phyloP scores from a whole-genome alignment of 192 early-diverging fungal genomes.

The Spizellomyces punctatus region DNA sequence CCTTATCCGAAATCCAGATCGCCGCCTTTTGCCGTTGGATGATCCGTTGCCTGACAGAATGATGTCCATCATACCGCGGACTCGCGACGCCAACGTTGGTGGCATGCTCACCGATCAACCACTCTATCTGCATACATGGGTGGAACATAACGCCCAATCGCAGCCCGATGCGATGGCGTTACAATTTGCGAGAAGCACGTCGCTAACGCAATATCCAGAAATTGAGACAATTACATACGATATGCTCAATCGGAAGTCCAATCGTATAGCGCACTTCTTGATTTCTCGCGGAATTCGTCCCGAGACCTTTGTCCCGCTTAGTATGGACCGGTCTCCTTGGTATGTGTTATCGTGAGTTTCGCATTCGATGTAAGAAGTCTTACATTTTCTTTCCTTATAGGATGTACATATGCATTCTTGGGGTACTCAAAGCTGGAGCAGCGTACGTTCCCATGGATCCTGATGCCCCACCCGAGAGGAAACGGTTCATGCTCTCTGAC shows the following conservation, averaged over 20 bases:
- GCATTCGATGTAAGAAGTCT: too few species aligned
- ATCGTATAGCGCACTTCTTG: slow-evolving; percentile 16
- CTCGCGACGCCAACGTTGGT: not conserved
- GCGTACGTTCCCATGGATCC: slow-evolving; percentile 33
- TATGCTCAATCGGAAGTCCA: slow-evolving; percentile 6
- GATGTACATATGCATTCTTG: slow-evolving; percentile 20
- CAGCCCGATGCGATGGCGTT: slow-evolving; percentile 4
- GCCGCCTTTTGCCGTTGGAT: not conserved
- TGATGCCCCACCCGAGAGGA: slow-evolving; percentile 2
- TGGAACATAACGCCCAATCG: not conserved
- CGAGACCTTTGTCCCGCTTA: slow-evolving; percentile 6
- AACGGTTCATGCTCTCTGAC: slow-evolving; percentile 10
- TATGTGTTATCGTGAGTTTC: too few species aligned
- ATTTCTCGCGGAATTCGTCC: not conserved
- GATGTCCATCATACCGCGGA: not conserved
- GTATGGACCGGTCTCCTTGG: slow-evolving; percentile 9
- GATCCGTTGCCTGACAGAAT: not conserved
- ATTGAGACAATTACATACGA: slow-evolving; percentile 4
- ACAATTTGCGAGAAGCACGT: slow-evolving; percentile 6
- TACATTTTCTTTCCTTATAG: too few species aligned
- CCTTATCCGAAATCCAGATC: slow-evolving; percentile 1
- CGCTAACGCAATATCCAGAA: not conserved
- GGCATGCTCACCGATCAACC: not conserved
- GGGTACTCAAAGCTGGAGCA: slow-evolving; percentile 25
- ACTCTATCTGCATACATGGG: not conserved